Percentiles rank a stretch among this genome's conserved stretches.
Conservation (phyloP, 441 rosid genomes). For the Isatis lusitanica region DNA sequence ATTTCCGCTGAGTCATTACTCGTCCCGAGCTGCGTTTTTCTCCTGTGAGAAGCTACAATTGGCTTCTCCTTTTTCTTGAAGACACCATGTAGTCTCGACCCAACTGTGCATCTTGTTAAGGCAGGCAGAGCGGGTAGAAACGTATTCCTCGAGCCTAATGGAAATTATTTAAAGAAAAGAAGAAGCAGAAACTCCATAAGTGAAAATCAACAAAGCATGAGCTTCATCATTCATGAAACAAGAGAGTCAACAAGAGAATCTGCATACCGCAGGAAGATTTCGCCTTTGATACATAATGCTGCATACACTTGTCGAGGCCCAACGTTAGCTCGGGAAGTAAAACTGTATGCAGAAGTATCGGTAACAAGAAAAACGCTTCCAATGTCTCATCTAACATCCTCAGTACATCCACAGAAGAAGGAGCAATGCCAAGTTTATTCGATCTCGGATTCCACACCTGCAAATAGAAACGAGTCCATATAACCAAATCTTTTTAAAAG, state of each 20-base stretch:
- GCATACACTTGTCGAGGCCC: conserved; percentile 62
- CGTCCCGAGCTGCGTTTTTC: conserved; percentile 50
- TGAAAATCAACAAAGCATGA: not conserved
- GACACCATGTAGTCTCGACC: conserved; percentile 55
- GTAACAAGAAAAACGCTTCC: conserved; percentile 75
- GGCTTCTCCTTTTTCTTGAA: conserved; percentile 61
- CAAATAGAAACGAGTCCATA: conserved; percentile 12
- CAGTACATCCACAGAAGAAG: conserved; percentile 66
- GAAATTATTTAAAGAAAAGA: not conserved
- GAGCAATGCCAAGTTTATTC: conserved; percentile 59
- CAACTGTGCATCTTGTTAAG: conserved; percentile 59
- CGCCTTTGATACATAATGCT: conserved; percentile 56
- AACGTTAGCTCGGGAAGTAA: conserved; percentile 61
- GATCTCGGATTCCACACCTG: conserved; percentile 68
- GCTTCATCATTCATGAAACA: not conserved
- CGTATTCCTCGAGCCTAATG: conserved; percentile 47
- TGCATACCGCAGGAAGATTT: conserved; percentile 70
- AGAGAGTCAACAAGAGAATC: not conserved
- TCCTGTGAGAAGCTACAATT: conserved; percentile 42
- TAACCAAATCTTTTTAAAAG: not conserved
- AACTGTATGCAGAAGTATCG: conserved; percentile 55
- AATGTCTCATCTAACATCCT: conserved; percentile 66
- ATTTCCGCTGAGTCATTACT: conserved; percentile 46
- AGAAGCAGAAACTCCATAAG: not conserved
- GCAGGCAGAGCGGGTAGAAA: conserved; percentile 65